Conservation (phyloP, 129 eudicot species). For the Saussurea involucrata region DNA sequence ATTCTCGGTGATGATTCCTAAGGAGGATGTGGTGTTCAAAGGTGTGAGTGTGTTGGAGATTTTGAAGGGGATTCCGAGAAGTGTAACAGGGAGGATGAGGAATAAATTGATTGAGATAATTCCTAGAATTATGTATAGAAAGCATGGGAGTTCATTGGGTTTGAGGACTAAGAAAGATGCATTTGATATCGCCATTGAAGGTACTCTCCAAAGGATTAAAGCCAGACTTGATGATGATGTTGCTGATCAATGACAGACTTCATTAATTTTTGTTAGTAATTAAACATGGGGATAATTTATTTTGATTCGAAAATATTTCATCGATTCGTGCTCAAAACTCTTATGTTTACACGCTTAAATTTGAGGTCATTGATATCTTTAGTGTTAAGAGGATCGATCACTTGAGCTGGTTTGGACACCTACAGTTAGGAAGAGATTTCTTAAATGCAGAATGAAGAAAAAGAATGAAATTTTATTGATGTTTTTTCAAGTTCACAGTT, state of each 20-base stretch:
- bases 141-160: slow-evolving; percentile 93
- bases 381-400: too few relatives aligned
- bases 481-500: slow-evolving; percentile 22
- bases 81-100: slow-evolving; percentile 62
- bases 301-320: slow-evolving; percentile 6
- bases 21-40: slow-evolving; percentile 84
- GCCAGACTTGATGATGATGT: slow-evolving; percentile 43
- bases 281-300: not conserved
- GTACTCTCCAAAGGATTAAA: slow-evolving; percentile 61
- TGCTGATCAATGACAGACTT: slow-evolving; percentile 20
- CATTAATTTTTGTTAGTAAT: slow-evolving; percentile 10
- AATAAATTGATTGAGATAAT: slow-evolving; percentile 72
- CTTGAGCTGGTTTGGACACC: too few relatives aligned
- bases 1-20: slow-evolving; percentile 78
- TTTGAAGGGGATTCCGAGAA: slow-evolving; percentile 55
- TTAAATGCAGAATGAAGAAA: slow-evolving; percentile 9
- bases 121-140: slow-evolving; percentile 72
- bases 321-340: not conserved
- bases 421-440: too few relatives aligned
- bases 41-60: slow-evolving; percentile 76
- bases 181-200: slow-evolving; percentile 82
- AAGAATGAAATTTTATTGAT: slow-evolving; percentile 24
- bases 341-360: too few relatives aligned
- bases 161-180: slow-evolving; percentile 80
- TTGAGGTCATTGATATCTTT: too few relatives aligned